Evolutionary conservation across 768 basidiomycete genomes (phyloP), one percentile per base, ranked within the genome.

Genomic region (Krasilnikovozyma curviuscula): DNA sequence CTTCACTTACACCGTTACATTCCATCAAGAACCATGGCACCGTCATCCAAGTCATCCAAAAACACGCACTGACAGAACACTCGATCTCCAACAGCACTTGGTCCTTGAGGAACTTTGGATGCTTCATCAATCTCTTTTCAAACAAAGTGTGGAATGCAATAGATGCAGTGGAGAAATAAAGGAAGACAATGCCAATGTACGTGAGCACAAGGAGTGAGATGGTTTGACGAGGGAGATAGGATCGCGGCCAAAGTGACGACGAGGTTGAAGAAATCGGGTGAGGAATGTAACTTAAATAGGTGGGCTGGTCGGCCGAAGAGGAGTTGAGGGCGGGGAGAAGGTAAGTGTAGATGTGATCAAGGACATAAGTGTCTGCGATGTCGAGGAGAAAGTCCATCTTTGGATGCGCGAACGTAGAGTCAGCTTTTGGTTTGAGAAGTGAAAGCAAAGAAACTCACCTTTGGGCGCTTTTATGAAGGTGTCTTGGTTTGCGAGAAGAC

Each of bases 1-100:
- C n/a, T n/a, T n/a, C n/a, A n/a, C n/a, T n/a, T n/a, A 81, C 73
- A 0, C 93, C 93, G 65, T 80, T 72, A 14, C 89, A 83, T 63
- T 98, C 93, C 9, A 71, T 82, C 58, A 83, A 68, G 70, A 98
- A 97, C 81, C 83, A 93, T 0, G 93, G 93, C 12, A 95, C 69
- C 0, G 86, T 97, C 43, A 95, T 64, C 21, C 81, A 54, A 23
- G 71, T 80, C 73, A 98, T 89, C 3, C 61, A 65, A 0, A 88
- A 89, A 60, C 91, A 89, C 0, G 83, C 77, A 37, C 71, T 68
- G 42, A 93, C 49, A 50, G 79, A 83, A 50, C 62, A 65, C 52
- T 70, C 66, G 52, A 98, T 97, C 68, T 98, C 93, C 51, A 62
- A 60, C 16, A 58, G 24, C 40, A 70, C 74, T 63, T 98, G 93